Evolutionary conservation across 2,329 filamentous ascomycete species (phyloP).

Genomic region (Lachnellula willkommii): DNA sequence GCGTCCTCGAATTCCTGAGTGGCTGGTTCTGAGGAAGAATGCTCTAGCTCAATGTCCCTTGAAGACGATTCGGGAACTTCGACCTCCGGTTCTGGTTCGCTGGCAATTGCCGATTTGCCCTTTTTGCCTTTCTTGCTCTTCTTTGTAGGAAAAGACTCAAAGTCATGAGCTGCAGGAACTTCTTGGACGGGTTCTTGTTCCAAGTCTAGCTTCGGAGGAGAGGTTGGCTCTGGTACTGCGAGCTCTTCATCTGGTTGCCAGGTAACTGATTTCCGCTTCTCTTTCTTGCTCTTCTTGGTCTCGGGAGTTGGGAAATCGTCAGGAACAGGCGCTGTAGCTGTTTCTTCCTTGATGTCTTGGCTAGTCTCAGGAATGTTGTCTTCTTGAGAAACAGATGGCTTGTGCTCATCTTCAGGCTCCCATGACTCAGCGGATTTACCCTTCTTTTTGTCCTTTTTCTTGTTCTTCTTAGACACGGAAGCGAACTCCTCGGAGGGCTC

Average conservation of each 20-base stretch:
- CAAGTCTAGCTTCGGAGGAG: neutral
- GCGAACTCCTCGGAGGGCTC: slow-evolving; percentile 8
- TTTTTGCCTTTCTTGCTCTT: slow-evolving; percentile 35
- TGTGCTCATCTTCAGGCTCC: slow-evolving; percentile 19
- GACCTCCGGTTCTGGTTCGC: slow-evolving; percentile 9
- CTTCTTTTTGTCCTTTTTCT: slow-evolving; percentile 23
- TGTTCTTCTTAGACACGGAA: slow-evolving; percentile 16
- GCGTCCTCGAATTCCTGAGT: slow-evolving; percentile 8
- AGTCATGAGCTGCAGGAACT: neutral
- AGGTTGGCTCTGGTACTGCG: slow-evolving; percentile 1
- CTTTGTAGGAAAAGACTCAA: slow-evolving; percentile 11
- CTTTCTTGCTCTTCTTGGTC: slow-evolving; percentile 33
- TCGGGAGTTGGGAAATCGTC: slow-evolving; percentile 5
- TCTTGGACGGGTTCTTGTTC: neutral
- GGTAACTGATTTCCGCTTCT: slow-evolving; percentile 23
- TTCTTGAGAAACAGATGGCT: neutral
- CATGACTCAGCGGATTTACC: slow-evolving; percentile 8
- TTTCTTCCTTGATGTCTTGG: slow-evolving; percentile 3
- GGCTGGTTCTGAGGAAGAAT: neutral
- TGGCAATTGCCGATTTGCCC: slow-evolving; percentile 21
- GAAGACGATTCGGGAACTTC: neutral
- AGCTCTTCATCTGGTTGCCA: neutral
- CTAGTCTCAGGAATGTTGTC: neutral
- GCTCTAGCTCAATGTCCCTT: neutral
- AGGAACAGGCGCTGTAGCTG: neutral